phyloP scores from a whole-genome alignment of 202 grass and related monocot species.

The Elaeis oleifera region DNA sequence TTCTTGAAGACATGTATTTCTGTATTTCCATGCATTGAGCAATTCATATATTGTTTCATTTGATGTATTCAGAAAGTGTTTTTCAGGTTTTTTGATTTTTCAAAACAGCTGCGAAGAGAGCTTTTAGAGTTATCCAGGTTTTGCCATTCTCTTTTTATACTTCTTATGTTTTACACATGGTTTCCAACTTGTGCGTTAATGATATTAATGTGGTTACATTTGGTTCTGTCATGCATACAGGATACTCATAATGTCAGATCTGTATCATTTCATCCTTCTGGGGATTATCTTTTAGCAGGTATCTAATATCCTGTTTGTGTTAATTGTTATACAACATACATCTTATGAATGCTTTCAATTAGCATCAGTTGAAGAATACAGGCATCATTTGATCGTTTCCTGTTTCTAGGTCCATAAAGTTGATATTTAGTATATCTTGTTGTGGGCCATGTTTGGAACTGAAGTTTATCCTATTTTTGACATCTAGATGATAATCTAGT shows the following conservation, averaged over 20 bases:
- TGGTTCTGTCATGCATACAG: conserved; percentile 35
- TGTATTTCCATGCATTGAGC: not conserved
- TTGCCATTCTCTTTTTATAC: conserved; percentile 14
- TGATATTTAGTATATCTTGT: too few relatives aligned
- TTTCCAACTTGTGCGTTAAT: not conserved
- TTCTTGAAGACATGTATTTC: not conserved
- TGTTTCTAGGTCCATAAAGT: too few relatives aligned
- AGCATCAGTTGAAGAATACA: too few relatives aligned
- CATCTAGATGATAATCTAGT: too few relatives aligned
- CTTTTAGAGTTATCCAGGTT: conserved; percentile 98
- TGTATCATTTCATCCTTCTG: conserved; percentile 95
- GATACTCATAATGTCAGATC: conserved; percentile 99
- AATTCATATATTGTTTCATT: conserved; percentile 8
- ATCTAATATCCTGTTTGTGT: conserved; percentile 3
- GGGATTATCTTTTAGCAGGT: conserved; percentile 92
- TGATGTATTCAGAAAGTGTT: conserved; percentile 15
- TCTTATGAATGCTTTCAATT: not conserved
- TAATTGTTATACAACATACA: conserved; percentile 11
- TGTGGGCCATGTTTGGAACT: too few relatives aligned
- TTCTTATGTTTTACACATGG: not conserved
- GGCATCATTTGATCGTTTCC: too few relatives aligned
- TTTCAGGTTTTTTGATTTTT: conserved; percentile 95
- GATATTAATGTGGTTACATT: not conserved
- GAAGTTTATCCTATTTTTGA: too few relatives aligned
- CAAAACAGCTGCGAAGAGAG: conserved; percentile 83